These are phyloP conservation scores for Entoloma clypeatum DNA, from an alignment of 1,284 basidiomycete species.

Conservation along the genomic window DNA sequence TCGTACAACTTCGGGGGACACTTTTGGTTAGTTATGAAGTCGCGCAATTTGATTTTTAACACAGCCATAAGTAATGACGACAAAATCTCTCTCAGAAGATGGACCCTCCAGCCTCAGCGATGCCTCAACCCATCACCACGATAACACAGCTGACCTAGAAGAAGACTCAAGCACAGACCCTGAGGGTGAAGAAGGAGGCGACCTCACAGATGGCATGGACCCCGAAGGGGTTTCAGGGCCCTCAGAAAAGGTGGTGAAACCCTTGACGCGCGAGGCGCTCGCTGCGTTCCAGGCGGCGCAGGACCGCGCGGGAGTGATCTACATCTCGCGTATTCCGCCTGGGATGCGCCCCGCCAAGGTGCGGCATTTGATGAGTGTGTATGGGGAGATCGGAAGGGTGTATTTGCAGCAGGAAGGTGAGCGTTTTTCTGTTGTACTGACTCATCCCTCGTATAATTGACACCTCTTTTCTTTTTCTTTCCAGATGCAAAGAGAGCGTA, in stretches of 20 bases:
- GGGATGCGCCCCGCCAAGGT: conserved; percentile 98
- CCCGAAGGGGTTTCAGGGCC: conserved; percentile 56
- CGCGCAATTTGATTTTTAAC: no score
- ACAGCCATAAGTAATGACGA: no score
- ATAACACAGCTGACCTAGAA: conserved; percentile 7
- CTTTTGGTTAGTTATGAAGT: no score
- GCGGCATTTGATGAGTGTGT: conserved; percentile 83
- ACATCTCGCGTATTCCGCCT: conserved; percentile 96
- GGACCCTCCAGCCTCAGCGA: conserved; percentile 10
- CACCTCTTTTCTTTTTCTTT: conserved; percentile 1
- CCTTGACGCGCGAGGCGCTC: conserved; percentile 67
- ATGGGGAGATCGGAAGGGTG: conserved; percentile 83
- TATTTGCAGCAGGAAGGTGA: conserved; percentile 84
- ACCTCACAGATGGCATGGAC: conserved; percentile 45
- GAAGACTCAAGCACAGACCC: no score
- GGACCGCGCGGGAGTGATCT: conserved; percentile 80
- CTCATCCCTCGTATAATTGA: background rate
- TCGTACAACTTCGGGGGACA: no score
- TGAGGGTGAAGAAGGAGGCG: conserved; percentile 6
- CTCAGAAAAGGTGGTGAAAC: conserved; percentile 56
- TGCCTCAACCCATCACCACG: background rate
- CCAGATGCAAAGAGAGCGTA: conserved; percentile 79
- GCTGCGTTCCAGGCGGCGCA: conserved; percentile 68
- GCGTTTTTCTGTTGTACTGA: conserved; percentile 20
- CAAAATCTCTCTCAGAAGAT: no score